Conservation (phyloP, 2,329 filamentous ascomycete genomes). For the Xylariaceae sp. region DNA sequence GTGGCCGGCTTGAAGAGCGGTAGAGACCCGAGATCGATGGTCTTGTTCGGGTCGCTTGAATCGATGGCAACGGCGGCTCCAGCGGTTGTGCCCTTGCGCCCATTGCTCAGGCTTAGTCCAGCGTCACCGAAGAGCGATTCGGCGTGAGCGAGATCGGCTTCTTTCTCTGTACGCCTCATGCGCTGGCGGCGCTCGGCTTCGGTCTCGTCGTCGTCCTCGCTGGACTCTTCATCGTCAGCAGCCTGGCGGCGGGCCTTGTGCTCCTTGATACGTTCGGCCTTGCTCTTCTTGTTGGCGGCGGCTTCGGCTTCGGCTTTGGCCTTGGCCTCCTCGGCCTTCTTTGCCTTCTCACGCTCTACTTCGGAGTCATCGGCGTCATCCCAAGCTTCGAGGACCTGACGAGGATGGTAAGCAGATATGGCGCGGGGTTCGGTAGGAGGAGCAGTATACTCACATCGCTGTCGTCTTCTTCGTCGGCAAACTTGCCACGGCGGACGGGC, state of each 20-base stretch:
- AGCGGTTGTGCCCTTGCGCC: constrained; percentile 65
- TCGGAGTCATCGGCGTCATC: constrained; percentile 96
- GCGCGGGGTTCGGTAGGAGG: neutral
- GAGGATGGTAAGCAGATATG: constrained; percentile 8
- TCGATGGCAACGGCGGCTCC: constrained; percentile 68
- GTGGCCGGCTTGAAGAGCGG: constrained; percentile 86
- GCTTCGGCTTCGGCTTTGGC: constrained; percentile 87
- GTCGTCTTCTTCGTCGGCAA: constrained; percentile 89
- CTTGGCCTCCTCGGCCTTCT: constrained; percentile 81
- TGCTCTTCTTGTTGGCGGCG: constrained; percentile 86
- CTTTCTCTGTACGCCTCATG: constrained; percentile 76
- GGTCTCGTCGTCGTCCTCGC: constrained; percentile 66
- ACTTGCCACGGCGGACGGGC: constrained; percentile 58
- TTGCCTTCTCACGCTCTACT: constrained; percentile 90
- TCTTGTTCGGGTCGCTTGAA: constrained; percentile 68
- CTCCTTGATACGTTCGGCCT: constrained; percentile 81
- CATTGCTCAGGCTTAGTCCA: constrained; percentile 57
- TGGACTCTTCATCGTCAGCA: constrained; percentile 55
- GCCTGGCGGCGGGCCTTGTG: constrained; percentile 58
- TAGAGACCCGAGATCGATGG: constrained; percentile 76
- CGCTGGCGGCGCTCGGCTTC: constrained; percentile 72
- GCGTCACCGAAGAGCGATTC: constrained; percentile 83
- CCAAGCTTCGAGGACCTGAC: constrained; percentile 90
- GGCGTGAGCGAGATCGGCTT: constrained; percentile 84
- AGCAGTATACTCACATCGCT: constrained; percentile 60